Evolutionary conservation across 148 eudicot genomes (phyloP).

Genomic region (Nepenthes gracilis): DNA sequence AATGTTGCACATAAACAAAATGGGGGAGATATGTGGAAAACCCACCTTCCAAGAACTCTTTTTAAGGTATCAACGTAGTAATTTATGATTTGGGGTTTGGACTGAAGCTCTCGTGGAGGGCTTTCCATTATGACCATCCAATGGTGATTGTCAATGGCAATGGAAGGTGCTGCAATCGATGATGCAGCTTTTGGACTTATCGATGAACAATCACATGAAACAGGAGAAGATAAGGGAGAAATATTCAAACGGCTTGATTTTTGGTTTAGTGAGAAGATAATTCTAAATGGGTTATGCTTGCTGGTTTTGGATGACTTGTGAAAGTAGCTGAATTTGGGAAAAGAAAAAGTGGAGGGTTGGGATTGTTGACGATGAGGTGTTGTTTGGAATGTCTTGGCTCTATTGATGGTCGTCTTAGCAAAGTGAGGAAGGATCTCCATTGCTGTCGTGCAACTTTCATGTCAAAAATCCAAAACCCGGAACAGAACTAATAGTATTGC

Average conservation of each 20-base stretch:
- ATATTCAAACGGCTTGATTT: background rate
- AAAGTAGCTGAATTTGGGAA: background rate
- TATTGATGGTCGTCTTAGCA: background rate
- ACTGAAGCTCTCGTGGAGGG: conserved; percentile 24
- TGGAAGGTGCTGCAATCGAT: background rate
- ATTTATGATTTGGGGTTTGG: conserved; percentile 35
- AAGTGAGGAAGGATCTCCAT: background rate
- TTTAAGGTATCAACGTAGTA: conserved; percentile 51
- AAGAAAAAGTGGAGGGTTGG: background rate
- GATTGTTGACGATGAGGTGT: background rate
- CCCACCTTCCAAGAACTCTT: conserved; percentile 47
- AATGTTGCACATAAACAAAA: background rate
- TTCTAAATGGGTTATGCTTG: background rate
- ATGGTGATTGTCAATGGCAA: conserved; percentile 1
- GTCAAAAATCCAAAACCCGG: background rate
- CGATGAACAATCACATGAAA: background rate
- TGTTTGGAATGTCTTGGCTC: background rate
- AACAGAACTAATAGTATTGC: no score
- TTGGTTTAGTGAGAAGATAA: background rate
- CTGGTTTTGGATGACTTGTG: background rate
- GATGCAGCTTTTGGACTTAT: background rate
- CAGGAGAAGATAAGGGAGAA: background rate
- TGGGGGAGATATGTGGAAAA: background rate
- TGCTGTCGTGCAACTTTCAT: background rate
- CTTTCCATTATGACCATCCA: conserved; percentile 59